A percentile compares a stretch with the other conserved stretches of the same genome.
phyloP scores from a whole-genome alignment of 2,329 filamentous ascomycete species.

The Teratosphaeria pseudoeucalypti region DNA sequence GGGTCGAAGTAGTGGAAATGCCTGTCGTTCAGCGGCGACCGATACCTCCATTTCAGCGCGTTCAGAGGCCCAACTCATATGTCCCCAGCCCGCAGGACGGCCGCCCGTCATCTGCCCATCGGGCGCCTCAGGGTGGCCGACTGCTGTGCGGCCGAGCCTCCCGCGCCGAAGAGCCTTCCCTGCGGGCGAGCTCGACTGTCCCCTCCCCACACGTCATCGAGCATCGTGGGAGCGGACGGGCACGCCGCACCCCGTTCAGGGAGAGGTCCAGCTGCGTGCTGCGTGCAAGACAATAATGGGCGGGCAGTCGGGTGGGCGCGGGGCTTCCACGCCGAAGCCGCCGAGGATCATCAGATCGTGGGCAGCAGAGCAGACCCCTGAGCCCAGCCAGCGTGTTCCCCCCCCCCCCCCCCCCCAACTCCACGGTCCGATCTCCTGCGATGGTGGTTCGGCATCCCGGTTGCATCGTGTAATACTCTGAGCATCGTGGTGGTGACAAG shows the following conservation, averaged over 20 bases:
- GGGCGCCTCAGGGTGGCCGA: neutral
- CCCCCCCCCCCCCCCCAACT: neutral
- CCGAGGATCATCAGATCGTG: neutral
- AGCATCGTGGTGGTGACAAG: neutral
- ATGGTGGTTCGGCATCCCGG: neutral
- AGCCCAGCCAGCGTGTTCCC: no score
- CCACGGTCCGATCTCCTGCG: neutral
- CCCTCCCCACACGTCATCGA: neutral
- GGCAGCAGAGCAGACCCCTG: neutral
- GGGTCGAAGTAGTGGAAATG: neutral
- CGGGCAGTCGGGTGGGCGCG: no score
- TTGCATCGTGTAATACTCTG: neutral
- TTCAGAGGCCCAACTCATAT: neutral
- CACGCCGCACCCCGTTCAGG: no score
- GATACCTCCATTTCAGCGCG: neutral
- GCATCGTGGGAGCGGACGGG: neutral
- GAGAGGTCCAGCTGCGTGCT: no score
- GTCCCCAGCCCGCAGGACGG: neutral
- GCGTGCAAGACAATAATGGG: no score
- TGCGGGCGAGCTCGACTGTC: neutral
- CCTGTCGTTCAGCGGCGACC: neutral
- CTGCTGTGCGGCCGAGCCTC: neutral
- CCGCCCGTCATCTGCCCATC: no score
- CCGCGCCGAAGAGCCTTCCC: neutral
- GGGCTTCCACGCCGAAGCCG: neutral